Base-by-base conservation (phyloP, 2,329 filamentous ascomycete genomes). In the Aspergillus fumigatus region DNA sequence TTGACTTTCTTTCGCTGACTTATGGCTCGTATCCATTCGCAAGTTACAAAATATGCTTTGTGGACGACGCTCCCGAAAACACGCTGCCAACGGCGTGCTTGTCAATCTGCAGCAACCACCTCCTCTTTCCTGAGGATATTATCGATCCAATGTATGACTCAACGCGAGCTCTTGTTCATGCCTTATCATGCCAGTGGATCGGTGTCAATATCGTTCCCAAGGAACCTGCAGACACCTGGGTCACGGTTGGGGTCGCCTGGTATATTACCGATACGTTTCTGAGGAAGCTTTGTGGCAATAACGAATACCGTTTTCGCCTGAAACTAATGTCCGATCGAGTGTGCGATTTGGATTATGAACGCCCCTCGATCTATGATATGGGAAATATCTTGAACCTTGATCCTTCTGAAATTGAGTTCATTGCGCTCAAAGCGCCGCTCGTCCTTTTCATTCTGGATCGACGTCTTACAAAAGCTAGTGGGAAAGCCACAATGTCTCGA, bases 191-290 rank as follows among this genome's bases (percentile, higher is more conserved):
- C 57, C 94, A 99, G 71, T 99, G 93, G 89, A 90, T 94, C 62
- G 94, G 94, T 17, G 88, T 99, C 61, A 92, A 92, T 68, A 89
- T 99, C 63, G 88, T 96, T 50, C 88, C 94, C 0, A 90, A 92
- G 68, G 86, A 88, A 43, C 84, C 87, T 19, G 82, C 82, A 52
- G 94, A 99, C 72, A 85, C 87, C 53, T 99, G 94, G 94, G 86
- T 95, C 21, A 88, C 93, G 11, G 83, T 94, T 53, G 95, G 93
- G 14, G 88, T 95, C 49, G 89, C 93, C 0, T 92, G 93, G 78
- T 99, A 91, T 77, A 96, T 99, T 83, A 92, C 93, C 1, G 93
- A 97, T 65, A 82, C 91, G 3, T 97, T 96, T 73, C 90, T 97
- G 83, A 90, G 88, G 71, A 88, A 86, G 62, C 80, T 99, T 2